phyloP scores from a whole-genome alignment of 2,329 filamentous ascomycete genomes.

The Nakataea oryzae region DNA sequence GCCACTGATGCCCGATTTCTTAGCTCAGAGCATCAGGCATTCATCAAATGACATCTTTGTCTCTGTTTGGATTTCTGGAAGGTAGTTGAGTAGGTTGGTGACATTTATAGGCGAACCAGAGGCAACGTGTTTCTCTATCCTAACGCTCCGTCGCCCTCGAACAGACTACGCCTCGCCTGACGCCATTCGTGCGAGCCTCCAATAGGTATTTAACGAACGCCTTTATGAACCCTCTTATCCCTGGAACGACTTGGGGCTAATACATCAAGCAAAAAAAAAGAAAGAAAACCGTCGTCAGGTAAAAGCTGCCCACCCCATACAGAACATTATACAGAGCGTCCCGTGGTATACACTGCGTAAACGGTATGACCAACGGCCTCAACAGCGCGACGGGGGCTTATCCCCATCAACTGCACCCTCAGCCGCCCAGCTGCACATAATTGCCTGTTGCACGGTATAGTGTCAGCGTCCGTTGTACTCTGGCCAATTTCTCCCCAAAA shows the following conservation, averaged over 20 bases:
- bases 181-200: not conserved
- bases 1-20: too few relatives aligned
- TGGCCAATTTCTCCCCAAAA: not conserved
- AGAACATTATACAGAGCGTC: not conserved
- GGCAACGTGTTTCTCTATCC: not conserved
- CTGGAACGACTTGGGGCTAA: not conserved
- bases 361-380: not conserved
- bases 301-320: not conserved
- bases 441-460: slow-evolving; percentile 22
- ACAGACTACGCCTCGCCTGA: not conserved
- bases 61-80: not conserved
- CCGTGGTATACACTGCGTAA: too few relatives aligned
- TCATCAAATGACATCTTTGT: not conserved
- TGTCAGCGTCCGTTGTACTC: not conserved
- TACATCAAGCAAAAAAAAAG: not conserved
- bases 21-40: too few relatives aligned
- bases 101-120: too few relatives aligned
- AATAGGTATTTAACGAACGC: not conserved
- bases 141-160: not conserved
- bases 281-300: not conserved
- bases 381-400: not conserved
- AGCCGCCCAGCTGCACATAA: slow-evolving; percentile 32
- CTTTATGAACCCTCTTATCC: not conserved
- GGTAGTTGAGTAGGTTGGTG: not conserved
- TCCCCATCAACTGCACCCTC: not conserved